A percentile compares a stretch with the other conserved stretches of the same genome.
Evolutionary conservation across 2,329 filamentous ascomycete genomes (phyloP).

Genomic region (Fusarium cicatricum): DNA sequence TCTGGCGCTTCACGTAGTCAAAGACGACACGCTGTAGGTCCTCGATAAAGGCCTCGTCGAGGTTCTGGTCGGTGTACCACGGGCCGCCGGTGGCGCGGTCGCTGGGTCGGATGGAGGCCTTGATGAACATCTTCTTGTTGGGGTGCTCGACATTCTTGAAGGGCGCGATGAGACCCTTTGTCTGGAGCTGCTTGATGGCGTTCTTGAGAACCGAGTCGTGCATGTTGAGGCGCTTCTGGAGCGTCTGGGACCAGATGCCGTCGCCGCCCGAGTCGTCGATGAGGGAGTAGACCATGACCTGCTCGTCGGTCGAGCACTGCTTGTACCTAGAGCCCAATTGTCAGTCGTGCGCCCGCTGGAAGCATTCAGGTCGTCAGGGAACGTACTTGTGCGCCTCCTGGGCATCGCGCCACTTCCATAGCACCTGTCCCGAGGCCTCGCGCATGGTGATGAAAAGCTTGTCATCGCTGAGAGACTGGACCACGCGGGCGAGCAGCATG

Average conservation of each 20-base stretch:
- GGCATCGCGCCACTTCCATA: constrained; percentile 66
- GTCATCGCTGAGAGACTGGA: constrained; percentile 67
- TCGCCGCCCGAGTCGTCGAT: constrained; percentile 87
- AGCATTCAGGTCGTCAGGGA: not conserved
- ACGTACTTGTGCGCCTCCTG: constrained; percentile 70
- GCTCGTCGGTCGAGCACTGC: constrained; percentile 72
- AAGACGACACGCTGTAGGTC: constrained; percentile 77
- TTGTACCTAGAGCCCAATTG: constrained; percentile 58
- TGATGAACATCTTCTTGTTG: constrained; percentile 95
- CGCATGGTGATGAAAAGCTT: constrained; percentile 62
- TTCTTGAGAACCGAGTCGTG: constrained; percentile 85
- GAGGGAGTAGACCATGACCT: constrained; percentile 83
- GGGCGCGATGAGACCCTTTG: constrained; percentile 81
- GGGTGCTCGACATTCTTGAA: constrained; percentile 94
- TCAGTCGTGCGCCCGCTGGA: constrained; percentile 14
- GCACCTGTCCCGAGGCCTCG: constrained; percentile 50
- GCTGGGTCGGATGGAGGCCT: constrained; percentile 81
- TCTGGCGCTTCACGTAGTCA: constrained; percentile 74
- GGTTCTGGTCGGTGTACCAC: constrained; percentile 91
- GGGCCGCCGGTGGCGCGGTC: constrained; percentile 92
- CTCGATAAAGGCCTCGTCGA: constrained; percentile 89
- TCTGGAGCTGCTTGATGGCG: constrained; percentile 83
- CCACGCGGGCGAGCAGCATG: constrained; percentile 61
- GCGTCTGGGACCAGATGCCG: constrained; percentile 89
- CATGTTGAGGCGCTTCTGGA: constrained; percentile 81